Percentiles rank a stretch among this genome's conserved stretches.
These are phyloP conservation scores for Sporothrix inflata DNA, from an alignment of 2,329 filamentous ascomycete species.

Conservation along the genomic window DNA sequence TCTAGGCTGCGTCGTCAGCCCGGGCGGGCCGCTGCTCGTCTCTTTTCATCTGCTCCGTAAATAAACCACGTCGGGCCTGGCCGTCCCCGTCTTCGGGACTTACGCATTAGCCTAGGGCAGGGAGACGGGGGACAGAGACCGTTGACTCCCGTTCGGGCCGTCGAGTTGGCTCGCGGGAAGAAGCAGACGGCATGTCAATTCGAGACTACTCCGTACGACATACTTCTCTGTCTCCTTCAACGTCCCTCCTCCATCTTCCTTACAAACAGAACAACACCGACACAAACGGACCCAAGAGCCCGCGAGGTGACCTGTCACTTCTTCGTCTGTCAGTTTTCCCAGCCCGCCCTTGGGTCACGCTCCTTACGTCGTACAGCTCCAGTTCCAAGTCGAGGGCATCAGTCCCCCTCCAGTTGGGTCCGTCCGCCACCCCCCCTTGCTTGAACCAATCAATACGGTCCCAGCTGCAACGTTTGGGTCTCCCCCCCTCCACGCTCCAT, in stretches of 20 bases:
- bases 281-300: not conserved
- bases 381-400: not conserved
- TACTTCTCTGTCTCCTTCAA: too few relatives aligned
- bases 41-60: not conserved
- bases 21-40: not conserved
- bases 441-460: not conserved
- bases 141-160: not conserved
- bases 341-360: not conserved
- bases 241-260: too few relatives aligned
- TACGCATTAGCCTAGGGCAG: not conserved
- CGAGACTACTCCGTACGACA: too few relatives aligned
- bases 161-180: not conserved
- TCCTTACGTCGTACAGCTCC: not conserved
- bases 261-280: not conserved
- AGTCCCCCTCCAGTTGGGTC: not conserved
- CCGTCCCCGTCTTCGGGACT: not conserved
- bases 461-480: conserved; percentile 1
- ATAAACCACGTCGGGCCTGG: not conserved
- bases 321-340: not conserved
- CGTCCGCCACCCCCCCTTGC: not conserved
- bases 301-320: not conserved
- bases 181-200: too few relatives aligned
- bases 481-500: not conserved
- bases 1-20: not conserved
- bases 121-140: not conserved